Percentiles rank a stretch among this genome's conserved stretches.
Evolutionary conservation across 495 filamentous ascomycete genomes (phyloP).

Genomic region (Talaromyces trachyspermus): DNA sequence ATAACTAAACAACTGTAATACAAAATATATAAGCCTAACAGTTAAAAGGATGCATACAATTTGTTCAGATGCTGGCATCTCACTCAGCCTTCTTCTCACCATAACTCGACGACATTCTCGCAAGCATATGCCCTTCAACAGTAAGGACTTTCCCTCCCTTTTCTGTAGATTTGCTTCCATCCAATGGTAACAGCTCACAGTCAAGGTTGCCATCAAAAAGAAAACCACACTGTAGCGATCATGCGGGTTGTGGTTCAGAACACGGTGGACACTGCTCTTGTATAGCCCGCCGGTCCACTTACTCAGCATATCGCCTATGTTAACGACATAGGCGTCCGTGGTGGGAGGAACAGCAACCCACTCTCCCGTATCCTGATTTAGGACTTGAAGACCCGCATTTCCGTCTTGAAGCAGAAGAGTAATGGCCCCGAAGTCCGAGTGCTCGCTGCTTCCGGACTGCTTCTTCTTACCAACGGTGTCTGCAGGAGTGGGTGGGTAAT

Average conservation of each 20-base stretch:
- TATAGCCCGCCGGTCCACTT: conserved; percentile 21
- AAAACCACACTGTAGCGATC: conserved; percentile 39
- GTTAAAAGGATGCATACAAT: too few species aligned
- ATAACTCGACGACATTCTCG: conserved; percentile 13
- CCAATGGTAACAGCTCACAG: conserved; percentile 15
- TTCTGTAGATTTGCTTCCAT: too few species aligned
- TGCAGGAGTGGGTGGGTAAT: conserved; percentile 21
- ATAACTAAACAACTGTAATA: too few species aligned
- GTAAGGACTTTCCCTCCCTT: conserved; percentile 13
- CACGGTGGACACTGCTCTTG: conserved; percentile 28
- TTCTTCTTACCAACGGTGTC: conserved; percentile 8
- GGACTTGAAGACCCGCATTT: conserved; percentile 24
- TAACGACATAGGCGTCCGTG: conserved; percentile 26
- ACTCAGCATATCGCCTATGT: conserved; percentile 28
- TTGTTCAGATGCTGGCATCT: too few species aligned
- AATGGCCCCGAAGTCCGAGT: conserved; percentile 33
- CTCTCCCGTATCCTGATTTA: conserved; percentile 16
- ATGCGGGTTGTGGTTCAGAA: conserved; percentile 22
- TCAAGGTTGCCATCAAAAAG: conserved; percentile 34
- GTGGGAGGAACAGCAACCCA: conserved; percentile 25
- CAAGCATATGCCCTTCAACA: conserved; percentile 23
- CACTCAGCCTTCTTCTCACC: too few species aligned
- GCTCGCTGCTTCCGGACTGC: conserved; percentile 24
- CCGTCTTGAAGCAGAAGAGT: conserved; percentile 31
- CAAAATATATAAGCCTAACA: too few species aligned